phyloP scores from a whole-genome alignment of 2,329 filamentous ascomycete genomes.

The Aplosporella prunicola region DNA sequence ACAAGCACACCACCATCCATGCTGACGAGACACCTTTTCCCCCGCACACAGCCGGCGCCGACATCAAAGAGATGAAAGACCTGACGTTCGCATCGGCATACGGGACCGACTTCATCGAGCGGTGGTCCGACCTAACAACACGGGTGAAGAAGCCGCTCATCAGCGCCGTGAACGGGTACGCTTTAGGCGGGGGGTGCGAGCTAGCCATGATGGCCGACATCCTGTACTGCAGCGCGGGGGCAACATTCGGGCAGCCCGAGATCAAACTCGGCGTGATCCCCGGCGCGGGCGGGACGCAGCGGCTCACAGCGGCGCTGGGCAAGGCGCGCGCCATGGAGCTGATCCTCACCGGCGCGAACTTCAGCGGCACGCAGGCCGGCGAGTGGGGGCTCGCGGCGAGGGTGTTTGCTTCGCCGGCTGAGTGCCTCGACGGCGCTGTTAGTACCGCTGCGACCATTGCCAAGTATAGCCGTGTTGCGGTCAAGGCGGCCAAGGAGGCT shows the following conservation, averaged over 20 bases:
- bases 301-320: slow-evolving; percentile 60
- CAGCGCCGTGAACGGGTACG: slow-evolving; percentile 87
- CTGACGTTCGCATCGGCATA: slow-evolving; percentile 85
- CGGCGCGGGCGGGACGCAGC: slow-evolving; percentile 83
- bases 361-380: slow-evolving; percentile 74
- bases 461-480: slow-evolving; percentile 72
- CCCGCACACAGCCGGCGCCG: slow-evolving; percentile 84
- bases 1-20: not conserved
- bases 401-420: slow-evolving; percentile 69
- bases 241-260: slow-evolving; percentile 94
- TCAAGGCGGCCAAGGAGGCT: slow-evolving; percentile 91
- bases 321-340: slow-evolving; percentile 38
- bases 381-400: slow-evolving; percentile 84
- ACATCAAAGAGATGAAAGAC: slow-evolving; percentile 98
- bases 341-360: slow-evolving; percentile 49
- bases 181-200: slow-evolving; percentile 90
- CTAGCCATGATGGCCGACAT: slow-evolving; percentile 96
- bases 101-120: slow-evolving; percentile 84
- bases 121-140: slow-evolving; percentile 79
- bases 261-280: slow-evolving; percentile 92
- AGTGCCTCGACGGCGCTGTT: slow-evolving; percentile 70
- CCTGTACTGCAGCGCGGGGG: slow-evolving; percentile 74
- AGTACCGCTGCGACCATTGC: slow-evolving; percentile 86
- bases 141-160: slow-evolving; percentile 89
- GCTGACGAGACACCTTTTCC: too few relatives aligned